Conservation (phyloP, 331 rosid species). For the Cydonia oblonga region DNA sequence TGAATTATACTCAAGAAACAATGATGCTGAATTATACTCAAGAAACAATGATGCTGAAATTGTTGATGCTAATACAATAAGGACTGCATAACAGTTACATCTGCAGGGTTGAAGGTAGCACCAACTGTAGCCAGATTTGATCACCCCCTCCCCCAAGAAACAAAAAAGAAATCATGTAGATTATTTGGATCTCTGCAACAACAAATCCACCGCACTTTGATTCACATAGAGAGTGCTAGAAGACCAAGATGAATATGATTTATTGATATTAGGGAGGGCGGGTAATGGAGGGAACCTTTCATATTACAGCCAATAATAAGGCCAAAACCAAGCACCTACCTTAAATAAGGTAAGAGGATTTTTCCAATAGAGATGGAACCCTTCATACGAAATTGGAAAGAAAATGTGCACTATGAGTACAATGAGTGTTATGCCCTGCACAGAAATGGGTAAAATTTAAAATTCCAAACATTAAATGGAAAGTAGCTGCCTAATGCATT, state of each 20-base stretch:
- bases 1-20: too few relatives aligned
- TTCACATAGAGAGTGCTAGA: not conserved
- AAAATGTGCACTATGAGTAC: slow-evolving; percentile 51
- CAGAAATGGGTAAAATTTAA: slow-evolving; percentile 4
- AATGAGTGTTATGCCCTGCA: slow-evolving; percentile 65
- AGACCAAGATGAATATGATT: not conserved
- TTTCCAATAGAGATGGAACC: slow-evolving; percentile 53
- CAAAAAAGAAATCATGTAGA: not conserved
- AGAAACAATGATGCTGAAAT: not conserved
- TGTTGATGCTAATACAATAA: not conserved
- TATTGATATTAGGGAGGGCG: not conserved
- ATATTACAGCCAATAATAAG: not conserved
- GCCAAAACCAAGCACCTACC: slow-evolving; percentile 28
- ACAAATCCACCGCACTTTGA: not conserved
- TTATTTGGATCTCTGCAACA: not conserved
- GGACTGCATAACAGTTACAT: not conserved
- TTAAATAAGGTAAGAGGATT: slow-evolving; percentile 43
- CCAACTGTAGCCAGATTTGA: not conserved
- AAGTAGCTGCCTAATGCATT: not conserved
- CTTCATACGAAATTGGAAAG: slow-evolving; percentile 74
- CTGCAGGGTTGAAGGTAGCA: not conserved
- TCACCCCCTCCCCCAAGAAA: not conserved
- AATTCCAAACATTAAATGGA: not conserved
- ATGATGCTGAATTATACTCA: not conserved
- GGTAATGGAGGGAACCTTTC: not conserved